Evolutionary conservation across 2,329 filamentous ascomycete species (phyloP).

Genomic region (Fusarium staphyleae): DNA sequence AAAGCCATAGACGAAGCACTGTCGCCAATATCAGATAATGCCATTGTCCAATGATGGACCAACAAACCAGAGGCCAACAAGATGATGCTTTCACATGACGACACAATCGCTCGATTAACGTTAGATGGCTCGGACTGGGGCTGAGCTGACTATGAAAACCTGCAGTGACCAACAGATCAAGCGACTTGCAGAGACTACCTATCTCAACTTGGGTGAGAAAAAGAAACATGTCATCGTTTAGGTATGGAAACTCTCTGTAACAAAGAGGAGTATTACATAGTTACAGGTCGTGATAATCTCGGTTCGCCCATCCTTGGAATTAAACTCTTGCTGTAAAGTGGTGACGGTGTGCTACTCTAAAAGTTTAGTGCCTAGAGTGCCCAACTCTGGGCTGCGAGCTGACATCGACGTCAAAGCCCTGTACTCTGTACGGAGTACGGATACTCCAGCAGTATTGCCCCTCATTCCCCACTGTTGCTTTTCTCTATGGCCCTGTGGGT

Average conservation of each 20-base stretch:
- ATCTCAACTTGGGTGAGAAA: neutral
- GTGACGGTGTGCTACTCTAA: constrained; percentile 27
- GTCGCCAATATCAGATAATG: neutral
- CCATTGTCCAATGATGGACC: constrained; percentile 22
- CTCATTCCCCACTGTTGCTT: constrained; percentile 20
- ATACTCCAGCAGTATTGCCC: neutral
- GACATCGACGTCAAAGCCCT: neutral
- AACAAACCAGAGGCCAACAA: constrained; percentile 4
- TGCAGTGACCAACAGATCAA: constrained; percentile 4
- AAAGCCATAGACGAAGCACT: constrained; percentile 2
- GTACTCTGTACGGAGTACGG: too few relatives aligned
- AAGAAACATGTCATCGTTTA: neutral
- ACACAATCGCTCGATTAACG: constrained; percentile 24
- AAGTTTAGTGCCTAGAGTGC: constrained; percentile 11
- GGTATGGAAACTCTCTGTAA: too few relatives aligned
- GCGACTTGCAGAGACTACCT: too few relatives aligned
- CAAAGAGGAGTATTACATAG: too few relatives aligned
- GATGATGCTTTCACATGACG: constrained; percentile 31
- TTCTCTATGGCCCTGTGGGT: neutral
- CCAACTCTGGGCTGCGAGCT: neutral
- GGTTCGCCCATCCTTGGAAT: constrained; percentile 8
- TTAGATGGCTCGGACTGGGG: constrained; percentile 10
- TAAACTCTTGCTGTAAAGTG: constrained; percentile 26
- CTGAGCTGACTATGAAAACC: neutral
- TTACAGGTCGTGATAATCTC: constrained; percentile 6